Conservation (phyloP, 1,284 basidiomycete genomes). For the Heliocybe sulcata region DNA sequence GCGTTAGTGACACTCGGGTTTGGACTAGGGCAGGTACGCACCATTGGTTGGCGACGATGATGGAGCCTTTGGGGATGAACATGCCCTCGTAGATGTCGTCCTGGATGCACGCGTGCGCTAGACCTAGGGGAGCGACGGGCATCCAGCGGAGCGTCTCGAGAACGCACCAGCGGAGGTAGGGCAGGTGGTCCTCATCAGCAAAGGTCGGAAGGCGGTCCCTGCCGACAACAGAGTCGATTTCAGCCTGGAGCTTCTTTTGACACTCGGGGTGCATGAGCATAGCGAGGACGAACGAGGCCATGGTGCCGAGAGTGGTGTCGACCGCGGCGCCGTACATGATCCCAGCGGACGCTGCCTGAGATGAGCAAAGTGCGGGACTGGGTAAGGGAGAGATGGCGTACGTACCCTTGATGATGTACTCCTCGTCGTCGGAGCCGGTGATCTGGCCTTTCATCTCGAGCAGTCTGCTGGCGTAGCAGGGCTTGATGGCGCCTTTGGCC, state of each 20-base stretch:
- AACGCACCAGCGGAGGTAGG: neutral
- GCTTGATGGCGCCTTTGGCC: neutral
- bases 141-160: slow-evolving; percentile 2
- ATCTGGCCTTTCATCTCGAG: neutral
- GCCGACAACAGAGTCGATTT: slow-evolving; percentile 1
- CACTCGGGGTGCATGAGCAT: slow-evolving; percentile 1
- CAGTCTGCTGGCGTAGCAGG: neutral
- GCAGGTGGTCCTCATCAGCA: neutral
- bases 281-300: neutral
- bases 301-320: neutral
- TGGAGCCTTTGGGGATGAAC: slow-evolving; percentile 14
- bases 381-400: neutral
- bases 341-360: neutral
- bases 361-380: neutral
- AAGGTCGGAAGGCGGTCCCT: neutral
- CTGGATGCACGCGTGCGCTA: slow-evolving; percentile 1
- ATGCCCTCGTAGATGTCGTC: slow-evolving; percentile 15
- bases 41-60: slow-evolving; percentile 1
- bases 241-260: neutral
- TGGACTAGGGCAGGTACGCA: neutral
- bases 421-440: neutral
- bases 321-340: neutral
- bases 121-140: slow-evolving; percentile 2
- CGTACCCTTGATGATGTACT: neutral
- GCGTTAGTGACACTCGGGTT: too few relatives aligned